These are phyloP conservation scores for Myrica gale DNA, from an alignment of 306 rosid species.

Conservation along the genomic window DNA sequence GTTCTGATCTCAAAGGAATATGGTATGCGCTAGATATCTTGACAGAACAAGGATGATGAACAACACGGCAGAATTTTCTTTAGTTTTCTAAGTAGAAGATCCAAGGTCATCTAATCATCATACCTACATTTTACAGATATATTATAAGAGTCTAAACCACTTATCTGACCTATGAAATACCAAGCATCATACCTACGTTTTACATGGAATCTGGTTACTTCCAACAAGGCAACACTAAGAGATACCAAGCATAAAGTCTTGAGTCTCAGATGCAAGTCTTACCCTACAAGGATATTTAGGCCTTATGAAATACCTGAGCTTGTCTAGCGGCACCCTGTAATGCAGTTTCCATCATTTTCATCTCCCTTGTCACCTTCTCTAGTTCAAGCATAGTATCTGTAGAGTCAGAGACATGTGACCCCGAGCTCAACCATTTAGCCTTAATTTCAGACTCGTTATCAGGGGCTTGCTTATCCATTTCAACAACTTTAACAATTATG, in stretches of 20 bases:
- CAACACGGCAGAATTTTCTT: slow-evolving; percentile 15
- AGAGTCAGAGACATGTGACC: slow-evolving; percentile 34
- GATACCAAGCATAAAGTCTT: slow-evolving; percentile 10
- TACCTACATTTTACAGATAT: slow-evolving; percentile 8
- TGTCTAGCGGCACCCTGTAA: slow-evolving; percentile 99
- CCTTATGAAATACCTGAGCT: slow-evolving; percentile 73
- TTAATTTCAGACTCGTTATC: slow-evolving; percentile 41
- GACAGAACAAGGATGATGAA: slow-evolving; percentile 17
- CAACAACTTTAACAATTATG: slow-evolving; percentile 34
- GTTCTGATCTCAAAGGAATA: neutral
- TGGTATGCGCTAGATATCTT: neutral
- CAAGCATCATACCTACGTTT: too few relatives aligned
- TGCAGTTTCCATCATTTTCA: slow-evolving; percentile 96
- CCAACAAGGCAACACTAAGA: slow-evolving; percentile 19
- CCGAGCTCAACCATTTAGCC: slow-evolving; percentile 48
- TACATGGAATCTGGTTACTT: slow-evolving; percentile 10
- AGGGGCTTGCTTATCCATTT: slow-evolving; percentile 35
- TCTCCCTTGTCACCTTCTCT: slow-evolving; percentile 72
- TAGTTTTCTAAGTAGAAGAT: slow-evolving; percentile 22
- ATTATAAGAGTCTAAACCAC: slow-evolving; percentile 2
- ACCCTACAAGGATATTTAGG: slow-evolving; percentile 16
- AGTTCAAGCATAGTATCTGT: slow-evolving; percentile 56
- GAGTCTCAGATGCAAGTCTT: slow-evolving; percentile 12
- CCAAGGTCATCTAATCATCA: slow-evolving; percentile 24
- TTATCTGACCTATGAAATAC: slow-evolving; percentile 8